Conservation (phyloP, 2,329 filamentous ascomycete species). For the Colletotrichum sp. region DNA sequence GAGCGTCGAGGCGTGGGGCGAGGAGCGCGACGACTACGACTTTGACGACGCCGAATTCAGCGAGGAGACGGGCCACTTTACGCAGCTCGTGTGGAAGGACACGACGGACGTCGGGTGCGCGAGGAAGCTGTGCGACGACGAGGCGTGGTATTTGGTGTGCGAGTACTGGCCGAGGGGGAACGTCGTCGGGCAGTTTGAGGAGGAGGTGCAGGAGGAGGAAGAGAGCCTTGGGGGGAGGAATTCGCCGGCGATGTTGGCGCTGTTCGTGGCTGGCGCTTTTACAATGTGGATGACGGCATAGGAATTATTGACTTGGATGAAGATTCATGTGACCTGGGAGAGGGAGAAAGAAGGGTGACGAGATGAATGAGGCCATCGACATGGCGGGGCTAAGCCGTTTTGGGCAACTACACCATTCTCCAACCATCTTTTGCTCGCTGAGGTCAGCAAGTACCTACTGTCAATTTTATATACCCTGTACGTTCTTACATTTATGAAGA, state of each 20-base stretch:
- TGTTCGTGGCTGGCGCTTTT: background rate
- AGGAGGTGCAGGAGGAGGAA: constrained; percentile 21
- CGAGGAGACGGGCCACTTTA: constrained; percentile 71
- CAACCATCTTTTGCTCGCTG: background rate
- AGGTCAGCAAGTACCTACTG: background rate
- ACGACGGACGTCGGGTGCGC: constrained; percentile 64
- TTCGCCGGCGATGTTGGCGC: background rate
- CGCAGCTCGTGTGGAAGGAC: constrained; percentile 72
- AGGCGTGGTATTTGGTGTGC: constrained; percentile 70
- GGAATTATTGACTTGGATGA: background rate
- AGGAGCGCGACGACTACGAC: constrained; percentile 62
- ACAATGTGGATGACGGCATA: background rate
- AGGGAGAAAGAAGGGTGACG: background rate
- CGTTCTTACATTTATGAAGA: background rate
- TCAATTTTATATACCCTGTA: background rate
- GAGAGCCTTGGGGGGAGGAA: background rate
- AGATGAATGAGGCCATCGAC: background rate
- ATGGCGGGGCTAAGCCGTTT: background rate
- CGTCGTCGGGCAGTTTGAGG: constrained; percentile 54
- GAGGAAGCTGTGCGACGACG: constrained; percentile 24
- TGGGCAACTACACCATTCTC: background rate
- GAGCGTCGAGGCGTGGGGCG: constrained; percentile 70
- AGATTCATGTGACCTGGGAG: background rate
- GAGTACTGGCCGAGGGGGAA: constrained; percentile 75
- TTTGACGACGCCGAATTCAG: constrained; percentile 61